Percentiles rank a stretch among this genome's conserved stretches.
These are phyloP conservation scores for Baorangia bicolor DNA, from an alignment of 768 basidiomycete genomes.

Conservation along the genomic window DNA sequence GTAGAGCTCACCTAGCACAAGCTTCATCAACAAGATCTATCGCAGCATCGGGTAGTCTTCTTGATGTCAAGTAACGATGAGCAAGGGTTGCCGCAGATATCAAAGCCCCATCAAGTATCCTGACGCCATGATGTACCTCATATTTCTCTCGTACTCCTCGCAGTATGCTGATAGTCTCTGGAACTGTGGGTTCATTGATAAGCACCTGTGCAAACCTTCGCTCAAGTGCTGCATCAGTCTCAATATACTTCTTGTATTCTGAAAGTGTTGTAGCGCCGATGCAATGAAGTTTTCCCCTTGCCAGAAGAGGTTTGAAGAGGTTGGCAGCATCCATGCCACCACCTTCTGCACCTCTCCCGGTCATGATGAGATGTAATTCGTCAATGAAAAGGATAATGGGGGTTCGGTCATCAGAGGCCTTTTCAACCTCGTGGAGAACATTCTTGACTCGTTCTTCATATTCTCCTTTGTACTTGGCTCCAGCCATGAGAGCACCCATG, in stretches of 20 bases:
- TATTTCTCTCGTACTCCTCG: slow-evolving; percentile 95
- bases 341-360: slow-evolving; percentile 76
- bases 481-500: slow-evolving; percentile 95
- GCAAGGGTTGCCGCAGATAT: slow-evolving; percentile 90
- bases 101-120: slow-evolving; percentile 84
- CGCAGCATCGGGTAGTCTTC: slow-evolving; percentile 79
- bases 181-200: slow-evolving; percentile 86
- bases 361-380: slow-evolving; percentile 93
- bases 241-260: slow-evolving; percentile 92
- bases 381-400: slow-evolving; percentile 94
- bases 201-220: slow-evolving; percentile 92
- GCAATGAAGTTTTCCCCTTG: slow-evolving; percentile 73
- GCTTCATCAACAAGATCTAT: slow-evolving; percentile 94
- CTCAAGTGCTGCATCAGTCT: slow-evolving; percentile 88
- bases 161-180: slow-evolving; percentile 90
- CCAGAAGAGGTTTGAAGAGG: slow-evolving; percentile 88
- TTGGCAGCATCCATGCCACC: slow-evolving; percentile 95
- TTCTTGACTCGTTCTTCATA: slow-evolving; percentile 96
- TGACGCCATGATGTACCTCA: slow-evolving; percentile 88
- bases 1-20: slow-evolving; percentile 65
- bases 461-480: slow-evolving; percentile 91
- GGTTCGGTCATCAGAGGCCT: slow-evolving; percentile 71
- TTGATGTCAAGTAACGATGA: slow-evolving; percentile 85
- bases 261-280: slow-evolving; percentile 92
- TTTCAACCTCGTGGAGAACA: slow-evolving; percentile 91